phyloP scores from a whole-genome alignment of 2,329 filamentous ascomycete species.

The Ophiostoma ips region DNA sequence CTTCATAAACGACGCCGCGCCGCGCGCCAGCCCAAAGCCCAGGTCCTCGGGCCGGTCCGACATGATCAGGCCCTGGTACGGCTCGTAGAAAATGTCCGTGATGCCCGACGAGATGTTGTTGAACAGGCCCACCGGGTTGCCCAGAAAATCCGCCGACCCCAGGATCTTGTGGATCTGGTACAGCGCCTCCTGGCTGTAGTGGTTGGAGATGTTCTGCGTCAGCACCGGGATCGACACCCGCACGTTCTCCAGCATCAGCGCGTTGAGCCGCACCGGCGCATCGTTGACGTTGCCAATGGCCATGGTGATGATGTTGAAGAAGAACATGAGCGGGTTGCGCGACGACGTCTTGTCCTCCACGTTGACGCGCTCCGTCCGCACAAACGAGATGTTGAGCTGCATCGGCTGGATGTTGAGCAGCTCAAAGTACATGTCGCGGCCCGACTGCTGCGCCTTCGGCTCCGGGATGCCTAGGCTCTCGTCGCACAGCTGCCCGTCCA shows the following conservation, averaged over 20 bases:
- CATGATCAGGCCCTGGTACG: constrained; percentile 90
- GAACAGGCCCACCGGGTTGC: constrained; percentile 94
- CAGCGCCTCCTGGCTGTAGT: constrained; percentile 93
- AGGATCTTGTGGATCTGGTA: constrained; percentile 96
- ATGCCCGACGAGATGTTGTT: constrained; percentile 97
- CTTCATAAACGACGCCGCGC: constrained; percentile 93
- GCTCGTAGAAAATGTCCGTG: constrained; percentile 97
- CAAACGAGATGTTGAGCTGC: constrained; percentile 94
- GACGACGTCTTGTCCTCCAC: constrained; percentile 87
- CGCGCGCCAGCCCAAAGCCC: constrained; percentile 88
- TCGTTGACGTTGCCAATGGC: constrained; percentile 98
- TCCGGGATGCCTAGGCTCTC: constrained; percentile 85
- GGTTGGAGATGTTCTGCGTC: constrained; percentile 73
- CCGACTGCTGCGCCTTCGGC: constrained; percentile 67
- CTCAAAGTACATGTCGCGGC: constrained; percentile 96
- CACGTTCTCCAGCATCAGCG: constrained; percentile 87
- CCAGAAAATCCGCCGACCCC: constrained; percentile 91
- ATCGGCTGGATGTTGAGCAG: constrained; percentile 93
- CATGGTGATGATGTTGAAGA: constrained; percentile 97
- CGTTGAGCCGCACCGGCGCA: constrained; percentile 84
- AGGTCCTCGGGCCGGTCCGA: constrained; percentile 92
- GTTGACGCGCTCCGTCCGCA: constrained; percentile 91
- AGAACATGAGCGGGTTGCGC: constrained; percentile 93
- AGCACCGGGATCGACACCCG: constrained; percentile 76
- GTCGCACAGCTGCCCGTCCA: constrained; percentile 77